These are phyloP conservation scores for Kickxella alabastrina DNA, from an alignment of 192 early-diverging fungal genomes.

Conservation along the genomic window DNA sequence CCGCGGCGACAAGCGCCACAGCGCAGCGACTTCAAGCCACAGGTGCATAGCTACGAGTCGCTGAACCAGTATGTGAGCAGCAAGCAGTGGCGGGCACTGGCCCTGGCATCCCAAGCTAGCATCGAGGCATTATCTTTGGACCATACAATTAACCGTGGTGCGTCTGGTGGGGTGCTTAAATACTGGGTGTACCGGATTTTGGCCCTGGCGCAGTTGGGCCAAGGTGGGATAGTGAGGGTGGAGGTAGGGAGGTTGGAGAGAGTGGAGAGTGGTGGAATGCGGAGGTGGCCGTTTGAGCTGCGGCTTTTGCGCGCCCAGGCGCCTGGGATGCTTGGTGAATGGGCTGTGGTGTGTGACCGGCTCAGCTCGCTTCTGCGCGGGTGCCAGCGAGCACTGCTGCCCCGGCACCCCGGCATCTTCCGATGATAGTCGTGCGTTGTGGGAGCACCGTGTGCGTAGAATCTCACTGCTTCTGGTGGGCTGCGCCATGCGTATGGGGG, in stretches of 20 bases:
- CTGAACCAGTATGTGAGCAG: conserved; percentile 37
- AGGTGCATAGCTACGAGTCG: conserved; percentile 21
- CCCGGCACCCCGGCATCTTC: background rate
- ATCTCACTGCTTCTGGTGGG: conserved; percentile 16
- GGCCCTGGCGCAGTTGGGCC: conserved; percentile 14
- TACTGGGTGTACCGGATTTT: conserved; percentile 35
- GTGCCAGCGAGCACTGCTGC: conserved; percentile 12
- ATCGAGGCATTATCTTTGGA: conserved; percentile 8
- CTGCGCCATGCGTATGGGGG: conserved; percentile 11
- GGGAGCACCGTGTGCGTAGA: conserved; percentile 14
- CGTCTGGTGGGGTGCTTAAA: conserved; percentile 15
- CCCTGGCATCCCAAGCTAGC: conserved; percentile 25
- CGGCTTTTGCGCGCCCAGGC: conserved; percentile 29
- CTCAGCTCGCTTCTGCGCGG: conserved; percentile 24
- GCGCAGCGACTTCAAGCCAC: conserved; percentile 12
- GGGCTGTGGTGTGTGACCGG: conserved; percentile 9
- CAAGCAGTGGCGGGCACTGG: conserved; percentile 40
- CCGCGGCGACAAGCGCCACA: conserved; percentile 28
- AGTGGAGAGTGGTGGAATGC: conserved; percentile 4
- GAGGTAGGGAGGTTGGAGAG: conserved; percentile 23
- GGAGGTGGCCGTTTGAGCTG: conserved; percentile 45
- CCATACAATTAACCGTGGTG: conserved; percentile 1
- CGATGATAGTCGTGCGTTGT: background rate
- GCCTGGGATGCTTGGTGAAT: conserved; percentile 14
- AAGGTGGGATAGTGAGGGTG: conserved; percentile 2